phyloP scores from a whole-genome alignment of 1,284 basidiomycete species.

The Sparassis latifolia region DNA sequence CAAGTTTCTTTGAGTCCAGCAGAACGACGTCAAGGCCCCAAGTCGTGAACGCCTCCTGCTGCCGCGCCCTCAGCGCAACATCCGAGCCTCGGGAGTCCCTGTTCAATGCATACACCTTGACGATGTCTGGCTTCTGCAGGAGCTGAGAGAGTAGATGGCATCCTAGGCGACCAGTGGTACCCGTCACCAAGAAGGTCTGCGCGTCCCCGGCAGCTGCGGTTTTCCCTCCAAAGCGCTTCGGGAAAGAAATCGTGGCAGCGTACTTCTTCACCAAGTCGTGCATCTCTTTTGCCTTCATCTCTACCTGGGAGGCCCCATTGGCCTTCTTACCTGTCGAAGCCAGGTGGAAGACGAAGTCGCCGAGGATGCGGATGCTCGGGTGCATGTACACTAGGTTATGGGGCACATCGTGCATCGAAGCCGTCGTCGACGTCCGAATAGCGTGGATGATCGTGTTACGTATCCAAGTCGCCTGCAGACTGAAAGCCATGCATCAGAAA shows the following conservation, averaged over 20 bases:
- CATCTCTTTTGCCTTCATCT: slow-evolving; percentile 18
- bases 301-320: slow-evolving; percentile 1
- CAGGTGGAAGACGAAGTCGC: slow-evolving; percentile 16
- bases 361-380: slow-evolving; percentile 24
- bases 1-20: slow-evolving; percentile 23
- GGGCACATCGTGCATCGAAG: slow-evolving; percentile 15
- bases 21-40: slow-evolving; percentile 18
- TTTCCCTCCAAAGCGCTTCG: not conserved
- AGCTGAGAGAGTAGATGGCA: slow-evolving; percentile 12
- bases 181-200: slow-evolving; percentile 10
- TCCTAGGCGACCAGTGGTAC: slow-evolving; percentile 14
- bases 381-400: slow-evolving; percentile 29
- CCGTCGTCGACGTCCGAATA: slow-evolving; percentile 25
- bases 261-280: slow-evolving; percentile 25
- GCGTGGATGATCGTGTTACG: slow-evolving; percentile 21
- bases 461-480: slow-evolving; percentile 31
- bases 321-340: slow-evolving; percentile 3
- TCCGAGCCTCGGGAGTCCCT: slow-evolving; percentile 10
- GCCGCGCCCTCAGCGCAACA: slow-evolving; percentile 6
- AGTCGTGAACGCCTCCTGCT: slow-evolving; percentile 12
- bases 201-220: not conserved
- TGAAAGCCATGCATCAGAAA: slow-evolving; percentile 6
- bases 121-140: slow-evolving; percentile 40
- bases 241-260: slow-evolving; percentile 19
- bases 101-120: slow-evolving; percentile 15